A percentile compares a stretch with the other conserved stretches of the same genome.
Conservation (phyloP, 352 stramenopile genomes). For the Pythium folliculosum region DNA sequence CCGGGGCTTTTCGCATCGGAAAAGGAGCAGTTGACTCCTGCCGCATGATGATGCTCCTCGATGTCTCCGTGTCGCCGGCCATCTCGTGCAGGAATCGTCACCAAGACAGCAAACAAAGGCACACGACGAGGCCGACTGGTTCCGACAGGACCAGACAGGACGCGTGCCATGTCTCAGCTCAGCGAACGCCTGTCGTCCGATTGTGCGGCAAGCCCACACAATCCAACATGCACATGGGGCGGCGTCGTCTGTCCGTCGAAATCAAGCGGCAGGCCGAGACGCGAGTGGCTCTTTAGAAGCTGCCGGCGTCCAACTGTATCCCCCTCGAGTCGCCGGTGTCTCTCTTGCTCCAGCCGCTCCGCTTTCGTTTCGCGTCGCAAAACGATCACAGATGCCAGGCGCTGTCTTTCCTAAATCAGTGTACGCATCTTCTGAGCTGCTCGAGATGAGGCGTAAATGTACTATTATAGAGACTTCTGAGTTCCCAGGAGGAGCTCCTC, state of each 20-base stretch:
- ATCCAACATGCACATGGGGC: neutral
- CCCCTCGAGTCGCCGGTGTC: neutral
- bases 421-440: neutral
- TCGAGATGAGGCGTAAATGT: neutral
- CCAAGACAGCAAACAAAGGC: neutral
- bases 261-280: neutral
- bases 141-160: neutral
- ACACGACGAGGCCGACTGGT: neutral
- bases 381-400: neutral
- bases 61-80: too few species aligned
- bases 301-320: neutral
- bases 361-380: neutral
- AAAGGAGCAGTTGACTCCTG: too few species aligned
- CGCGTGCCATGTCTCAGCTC: neutral
- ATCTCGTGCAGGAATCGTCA: neutral
- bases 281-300: neutral
- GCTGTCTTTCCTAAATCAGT: neutral
- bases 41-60: too few species aligned
- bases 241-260: slow-evolving; percentile 1
- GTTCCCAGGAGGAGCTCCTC: neutral
- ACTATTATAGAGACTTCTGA: slow-evolving; percentile 1
- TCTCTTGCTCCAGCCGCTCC: neutral
- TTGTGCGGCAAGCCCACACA: neutral
- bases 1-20: too few species aligned
- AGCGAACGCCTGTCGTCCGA: neutral